Base-by-base conservation (phyloP, 352 stramenopile species). In the Pythium brachiatum region DNA sequence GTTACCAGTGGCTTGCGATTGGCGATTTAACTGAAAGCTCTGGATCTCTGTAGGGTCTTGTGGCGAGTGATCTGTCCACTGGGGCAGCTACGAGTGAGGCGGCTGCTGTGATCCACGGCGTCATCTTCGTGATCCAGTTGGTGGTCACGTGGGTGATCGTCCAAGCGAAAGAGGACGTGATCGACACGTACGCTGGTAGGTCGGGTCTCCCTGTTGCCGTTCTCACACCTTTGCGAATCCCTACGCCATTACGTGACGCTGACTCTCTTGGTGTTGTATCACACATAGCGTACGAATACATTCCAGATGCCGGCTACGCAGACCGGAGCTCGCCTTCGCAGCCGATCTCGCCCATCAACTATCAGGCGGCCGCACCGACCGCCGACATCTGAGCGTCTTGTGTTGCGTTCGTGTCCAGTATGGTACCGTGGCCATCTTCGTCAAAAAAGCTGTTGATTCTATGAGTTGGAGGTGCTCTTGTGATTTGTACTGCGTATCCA, bases 171-270 rank as follows among this genome's bases (percentile, higher is more conserved):
- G 82, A 94, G 69, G 84, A 90, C 63, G 81, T 91, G 16, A 94
- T 94, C 39, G 84, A 94, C 53, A 94, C 84, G 0, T 94, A 92
- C 47, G 84, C 84, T 46, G 84, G 84, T 93, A 57, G 20, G 74
- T 34, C 29, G 55, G 20, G 74, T 34, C 29, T 34, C 9, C 29
- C 29, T 34, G 29, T 34, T 34, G 29, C 29, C 29, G 5, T 34
- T 34, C 29, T 34, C 29, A 5, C 9, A 34, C 29, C 5, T 11
- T 34, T 34, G 29, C 9, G 29, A 9, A n/a, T n/a, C n/a, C n/a
- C n/a, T n/a, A n/a, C n/a, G n/a, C n/a, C n/a, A n/a, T n/a, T n/a
- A n/a, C n/a, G n/a, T n/a, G n/a, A n/a, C n/a, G n/a, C n/a, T n/a
- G n/a, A 20, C 41, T 57, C 32, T 43, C 16, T 27, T 29, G 41